Percentiles rank a stretch among this genome's conserved stretches.
Conservation (phyloP, 2,329 filamentous ascomycete genomes). For the Podosphaera fusca region DNA sequence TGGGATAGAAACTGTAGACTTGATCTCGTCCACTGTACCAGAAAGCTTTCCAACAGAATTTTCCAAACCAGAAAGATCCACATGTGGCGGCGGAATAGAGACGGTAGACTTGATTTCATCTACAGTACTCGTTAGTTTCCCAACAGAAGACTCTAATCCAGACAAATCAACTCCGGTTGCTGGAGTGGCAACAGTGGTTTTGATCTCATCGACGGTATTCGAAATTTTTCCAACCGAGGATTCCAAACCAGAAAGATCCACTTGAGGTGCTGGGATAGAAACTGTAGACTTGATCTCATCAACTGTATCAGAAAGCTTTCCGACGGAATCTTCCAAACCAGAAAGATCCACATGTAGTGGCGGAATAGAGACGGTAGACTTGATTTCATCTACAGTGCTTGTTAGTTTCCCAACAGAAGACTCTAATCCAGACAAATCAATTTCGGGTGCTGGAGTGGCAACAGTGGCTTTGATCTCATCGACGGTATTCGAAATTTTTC, state of each 20-base stretch:
- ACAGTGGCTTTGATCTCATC: slow-evolving; percentile 4
- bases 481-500: slow-evolving; percentile 4
- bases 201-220: slow-evolving; percentile 3
- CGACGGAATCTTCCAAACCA: slow-evolving; percentile 1
- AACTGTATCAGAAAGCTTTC: not conserved
- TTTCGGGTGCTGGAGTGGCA: not conserved
- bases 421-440: slow-evolving; percentile 3
- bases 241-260: slow-evolving; percentile 7
- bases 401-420: slow-evolving; percentile 2
- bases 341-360: not conserved
- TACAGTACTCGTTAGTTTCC: slow-evolving; percentile 2
- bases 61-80: slow-evolving; percentile 6
- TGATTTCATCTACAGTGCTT: not conserved
- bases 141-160: slow-evolving; percentile 2
- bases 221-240: slow-evolving; percentile 6
- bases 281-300: slow-evolving; percentile 3
- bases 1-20: not conserved
- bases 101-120: slow-evolving; percentile 7
- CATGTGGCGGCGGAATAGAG: slow-evolving; percentile 2
- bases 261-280: slow-evolving; percentile 1
- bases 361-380: not conserved
- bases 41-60: slow-evolving; percentile 5
- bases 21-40: slow-evolving; percentile 3
- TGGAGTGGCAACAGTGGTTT: not conserved
- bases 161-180: not conserved